Conservation (phyloP, 148 eudicot species). For the Polygonum maritimum region DNA sequence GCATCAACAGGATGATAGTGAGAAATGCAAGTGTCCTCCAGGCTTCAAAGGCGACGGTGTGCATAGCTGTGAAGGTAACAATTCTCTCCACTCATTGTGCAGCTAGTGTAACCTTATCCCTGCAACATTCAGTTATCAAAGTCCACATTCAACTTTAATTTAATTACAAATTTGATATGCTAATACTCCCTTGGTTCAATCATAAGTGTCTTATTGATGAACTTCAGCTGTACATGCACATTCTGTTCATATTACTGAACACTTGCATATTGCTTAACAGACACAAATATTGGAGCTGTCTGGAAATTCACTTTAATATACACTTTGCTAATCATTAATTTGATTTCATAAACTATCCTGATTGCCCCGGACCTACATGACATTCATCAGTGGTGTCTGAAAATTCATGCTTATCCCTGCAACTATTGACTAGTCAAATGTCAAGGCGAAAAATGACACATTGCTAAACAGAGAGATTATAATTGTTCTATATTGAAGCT, state of each 20-base stretch:
- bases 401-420: not conserved
- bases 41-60: conserved; percentile 89
- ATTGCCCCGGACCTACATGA: too few relatives aligned
- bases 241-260: too few relatives aligned
- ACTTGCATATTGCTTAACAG: too few relatives aligned
- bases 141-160: not conserved
- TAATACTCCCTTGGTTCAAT: not conserved
- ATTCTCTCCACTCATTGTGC: not conserved
- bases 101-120: not conserved
- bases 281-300: too few relatives aligned
- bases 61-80: conserved; percentile 66
- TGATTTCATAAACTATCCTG: too few relatives aligned
- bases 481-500: not conserved
- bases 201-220: too few relatives aligned
- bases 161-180: not conserved
- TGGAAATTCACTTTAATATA: too few relatives aligned
- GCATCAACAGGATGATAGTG: conserved; percentile 52
- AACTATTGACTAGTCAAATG: too few relatives aligned
- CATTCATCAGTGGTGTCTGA: too few relatives aligned
- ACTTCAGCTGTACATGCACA: too few relatives aligned
- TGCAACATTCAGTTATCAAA: not conserved
- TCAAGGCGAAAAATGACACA: not conserved
- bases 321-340: too few relatives aligned
- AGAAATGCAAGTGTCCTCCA: conserved; percentile 73
- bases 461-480: too few relatives aligned